Base-by-base conservation (phyloP, 495 filamentous ascomycete species). In the Zalerion maritima region DNA sequence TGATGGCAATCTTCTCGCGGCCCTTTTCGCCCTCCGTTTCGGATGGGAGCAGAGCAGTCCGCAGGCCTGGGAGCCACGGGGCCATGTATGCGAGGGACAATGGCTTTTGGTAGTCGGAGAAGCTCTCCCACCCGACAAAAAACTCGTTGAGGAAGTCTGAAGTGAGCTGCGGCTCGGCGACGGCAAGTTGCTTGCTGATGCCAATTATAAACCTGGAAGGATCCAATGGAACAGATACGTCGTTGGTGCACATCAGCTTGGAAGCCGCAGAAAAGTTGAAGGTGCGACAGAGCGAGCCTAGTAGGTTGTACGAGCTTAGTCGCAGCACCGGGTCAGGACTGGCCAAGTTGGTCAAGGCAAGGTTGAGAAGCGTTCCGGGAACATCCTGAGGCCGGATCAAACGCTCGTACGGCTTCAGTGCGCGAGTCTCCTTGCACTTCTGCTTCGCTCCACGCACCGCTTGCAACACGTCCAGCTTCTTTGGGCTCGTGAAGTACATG, bases 61-160 rank as follows among this genome's bases (percentile, higher is more conserved):
- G 57, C 20, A 78, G 43, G 16, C 69, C 61, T 2, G 58, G 52
- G 28, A 78, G 51, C 73, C 73, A 78, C 3, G 73, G 73, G 13
- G 68, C 67, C 69, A 78, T 74, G 40, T 78, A 78, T 5, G 66
- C 60, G 5, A 78, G 54, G 35, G 69, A 73, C 26, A 76, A 41
- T 3, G 73, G 68, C 36, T 72, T 62, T 45, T 78, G 72, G 28
- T 68, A 60, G 7, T 68, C 61, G 14, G 64, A 57, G 38, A 73
- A 73, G 42, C 68, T 70, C 28, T 73, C 71, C 73, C 73, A 78
- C 6, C 72, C 69, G 21, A 74, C 66, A 36, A 76, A 78, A 38
- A 76, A 78, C 45, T 76, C 73, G 16, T 69, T 73, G 17, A 78
- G 37, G 35, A 78, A 76, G 41, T 76, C 73, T 19, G 58, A 59